Conservation (phyloP, 2,329 filamentous ascomycete species). For the Fusarium coicis region DNA sequence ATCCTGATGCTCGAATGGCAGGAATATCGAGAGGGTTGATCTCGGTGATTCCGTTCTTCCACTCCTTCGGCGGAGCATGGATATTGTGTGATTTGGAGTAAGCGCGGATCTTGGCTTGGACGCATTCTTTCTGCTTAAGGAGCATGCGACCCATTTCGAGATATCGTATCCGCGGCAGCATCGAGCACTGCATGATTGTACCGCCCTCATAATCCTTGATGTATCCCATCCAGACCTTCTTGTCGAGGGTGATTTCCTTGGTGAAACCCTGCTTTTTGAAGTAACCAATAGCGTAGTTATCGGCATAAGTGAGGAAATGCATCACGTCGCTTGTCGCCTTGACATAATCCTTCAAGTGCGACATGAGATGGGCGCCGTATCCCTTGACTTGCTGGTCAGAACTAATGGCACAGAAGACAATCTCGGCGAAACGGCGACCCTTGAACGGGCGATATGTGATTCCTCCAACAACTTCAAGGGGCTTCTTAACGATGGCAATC, state of each 20-base stretch:
- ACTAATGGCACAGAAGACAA: conserved; percentile 97
- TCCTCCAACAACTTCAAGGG: conserved; percentile 92
- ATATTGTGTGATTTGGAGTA: conserved; percentile 90
- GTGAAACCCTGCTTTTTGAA: conserved; percentile 99
- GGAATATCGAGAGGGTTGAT: conserved; percentile 90
- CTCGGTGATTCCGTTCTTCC: conserved; percentile 77
- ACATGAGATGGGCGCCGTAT: conserved; percentile 98
- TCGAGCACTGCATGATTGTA: conserved; percentile 99
- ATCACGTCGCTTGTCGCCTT: conserved; percentile 96
- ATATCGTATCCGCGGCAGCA: conserved; percentile 95
- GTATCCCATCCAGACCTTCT: conserved; percentile 96
- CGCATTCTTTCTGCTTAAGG: conserved; percentile 95
- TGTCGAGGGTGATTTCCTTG: conserved; percentile 94
- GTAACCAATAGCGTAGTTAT: conserved; percentile 98
- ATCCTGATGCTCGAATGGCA: conserved; percentile 91
- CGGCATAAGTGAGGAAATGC: conserved; percentile 98
- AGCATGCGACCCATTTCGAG: conserved; percentile 94
- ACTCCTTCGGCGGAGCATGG: conserved; percentile 85
- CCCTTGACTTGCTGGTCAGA: conserved; percentile 99
- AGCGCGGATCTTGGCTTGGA: conserved; percentile 93
- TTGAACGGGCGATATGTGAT: conserved; percentile 98
- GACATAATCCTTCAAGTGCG: conserved; percentile 96
- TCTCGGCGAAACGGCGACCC: conserved; percentile 92
- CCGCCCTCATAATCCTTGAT: conserved; percentile 99
- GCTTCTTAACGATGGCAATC: conserved; percentile 97